phyloP scores from a whole-genome alignment of 345 rosid species.

The Citrus australasica region DNA sequence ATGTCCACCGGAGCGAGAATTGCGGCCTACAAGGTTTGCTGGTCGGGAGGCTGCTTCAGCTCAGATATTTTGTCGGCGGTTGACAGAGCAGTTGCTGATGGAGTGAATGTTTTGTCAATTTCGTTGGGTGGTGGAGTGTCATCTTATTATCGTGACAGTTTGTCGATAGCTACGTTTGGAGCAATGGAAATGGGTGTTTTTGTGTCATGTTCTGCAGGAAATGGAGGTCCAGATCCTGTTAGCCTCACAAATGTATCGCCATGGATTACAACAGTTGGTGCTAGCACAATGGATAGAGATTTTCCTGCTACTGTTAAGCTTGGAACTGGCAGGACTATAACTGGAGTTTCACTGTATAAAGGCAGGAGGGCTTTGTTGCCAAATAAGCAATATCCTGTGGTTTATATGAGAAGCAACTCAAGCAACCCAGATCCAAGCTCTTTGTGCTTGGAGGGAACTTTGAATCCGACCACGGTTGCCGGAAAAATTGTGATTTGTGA shows the following conservation, averaged over 20 bases:
- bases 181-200: slow-evolving; percentile 89
- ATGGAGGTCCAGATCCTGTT: slow-evolving; percentile 61
- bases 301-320: slow-evolving; percentile 61
- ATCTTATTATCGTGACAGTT: slow-evolving; percentile 48
- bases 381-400: slow-evolving; percentile 50
- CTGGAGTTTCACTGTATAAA: slow-evolving; percentile 64
- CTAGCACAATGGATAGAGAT: slow-evolving; percentile 74
- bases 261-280: slow-evolving; percentile 83
- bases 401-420: slow-evolving; percentile 54
- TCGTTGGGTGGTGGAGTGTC: slow-evolving; percentile 82
- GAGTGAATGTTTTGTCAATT: slow-evolving; percentile 66
- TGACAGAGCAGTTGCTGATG: slow-evolving; percentile 73
- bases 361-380: slow-evolving; percentile 35
- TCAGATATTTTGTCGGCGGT: slow-evolving; percentile 74
- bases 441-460: slow-evolving; percentile 54
- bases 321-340: slow-evolving; percentile 34
- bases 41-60: slow-evolving; percentile 67
- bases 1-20: slow-evolving; percentile 77
- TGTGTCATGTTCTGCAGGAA: slow-evolving; percentile 74
- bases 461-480: slow-evolving; percentile 38
- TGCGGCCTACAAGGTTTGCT: slow-evolving; percentile 79
- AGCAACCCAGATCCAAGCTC: slow-evolving; percentile 54
- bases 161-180: slow-evolving; percentile 71
- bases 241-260: slow-evolving; percentile 76
- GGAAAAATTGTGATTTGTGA: slow-evolving; percentile 82